Percentiles rank a stretch among this genome's conserved stretches.
These are phyloP conservation scores for Pyrrhoderma lamaoense DNA, from an alignment of 1,284 basidiomycete species.

Conservation along the genomic window DNA sequence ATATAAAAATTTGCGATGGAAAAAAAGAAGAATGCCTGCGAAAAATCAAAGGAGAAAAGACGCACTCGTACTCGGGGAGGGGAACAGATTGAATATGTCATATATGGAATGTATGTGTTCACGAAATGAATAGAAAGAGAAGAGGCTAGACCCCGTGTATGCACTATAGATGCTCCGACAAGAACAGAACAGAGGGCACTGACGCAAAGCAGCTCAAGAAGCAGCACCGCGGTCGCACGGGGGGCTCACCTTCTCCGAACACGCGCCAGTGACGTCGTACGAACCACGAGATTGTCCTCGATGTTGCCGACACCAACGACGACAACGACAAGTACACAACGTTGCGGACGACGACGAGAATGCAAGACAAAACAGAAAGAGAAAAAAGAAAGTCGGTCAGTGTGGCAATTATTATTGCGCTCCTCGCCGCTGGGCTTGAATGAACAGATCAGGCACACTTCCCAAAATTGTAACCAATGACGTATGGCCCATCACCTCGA, in stretches of 20 bases:
- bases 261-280: constrained; percentile 3
- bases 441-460: neutral
- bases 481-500: no score
- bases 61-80: constrained; percentile 11
- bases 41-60: constrained; percentile 1
- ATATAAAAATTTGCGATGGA: neutral
- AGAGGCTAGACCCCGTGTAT: neutral
- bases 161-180: neutral
- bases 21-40: no score
- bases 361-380: constrained; percentile 5
- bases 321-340: constrained; percentile 7
- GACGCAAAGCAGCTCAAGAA: constrained; percentile 10
- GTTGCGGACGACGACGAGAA: neutral
- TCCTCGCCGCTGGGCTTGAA: no score
- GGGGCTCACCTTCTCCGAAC: neutral
- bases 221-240: constrained; percentile 9
- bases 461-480: no score
- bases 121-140: neutral
- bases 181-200: constrained; percentile 9
- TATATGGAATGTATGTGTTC: constrained; percentile 7
- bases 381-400: neutral
- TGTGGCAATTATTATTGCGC: neutral
- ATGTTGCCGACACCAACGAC: neutral
- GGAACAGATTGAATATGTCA: constrained; percentile 1
- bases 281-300: neutral